Base-by-base conservation (phyloP, 768 basidiomycete species). In the Clathrus columnatus region DNA sequence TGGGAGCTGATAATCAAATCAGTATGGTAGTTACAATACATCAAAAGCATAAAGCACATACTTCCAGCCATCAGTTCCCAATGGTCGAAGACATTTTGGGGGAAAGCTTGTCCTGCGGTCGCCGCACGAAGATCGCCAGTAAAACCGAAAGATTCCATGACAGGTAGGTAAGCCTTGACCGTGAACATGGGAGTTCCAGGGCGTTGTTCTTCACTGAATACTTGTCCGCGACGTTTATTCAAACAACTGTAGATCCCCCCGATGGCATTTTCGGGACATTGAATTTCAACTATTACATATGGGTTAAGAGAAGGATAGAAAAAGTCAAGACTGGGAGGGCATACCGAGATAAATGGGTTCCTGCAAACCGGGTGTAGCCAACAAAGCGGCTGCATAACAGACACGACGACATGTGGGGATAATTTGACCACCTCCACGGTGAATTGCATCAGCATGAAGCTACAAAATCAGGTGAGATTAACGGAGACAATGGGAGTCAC, bases 101-200 rank as follows among this genome's bases (percentile, higher is more conserved):
- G 94, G 91, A 97, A 98, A 61, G 96, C 96, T 76, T 99, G 95
- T 50, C 96, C 96, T 67, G 80, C 82, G 42, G 96, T 98, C 49
- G 87, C 85, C 68, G 83, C 82, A 62, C 95, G 88, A 54, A 99
- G 85, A 65, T 90, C 93, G 63, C 87, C 91, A 72, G 93, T 98
- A 87, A 98, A 98, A 63, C 95, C 94, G 75, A 96, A 95, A 16
- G 89, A 92, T 73, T 91, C 90, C 68, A 77, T 75, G 69, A 92
- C 90, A 63, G 92, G 91, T 41, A 93, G 78, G 78, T 91, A 92
- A 23, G 93, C 93, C 82, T 96, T 98, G 73, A 99, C 87, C 47
- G 87, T 98, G 85, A 95, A 95, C 92, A 97, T 96, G 60, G 96
- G 96, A 17, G 96, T 99, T 75, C 96, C 95, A 3, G 84, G 77